Base-by-base conservation (phyloP, 441 rosid genomes). In the Erodium chrysanthum region DNA sequence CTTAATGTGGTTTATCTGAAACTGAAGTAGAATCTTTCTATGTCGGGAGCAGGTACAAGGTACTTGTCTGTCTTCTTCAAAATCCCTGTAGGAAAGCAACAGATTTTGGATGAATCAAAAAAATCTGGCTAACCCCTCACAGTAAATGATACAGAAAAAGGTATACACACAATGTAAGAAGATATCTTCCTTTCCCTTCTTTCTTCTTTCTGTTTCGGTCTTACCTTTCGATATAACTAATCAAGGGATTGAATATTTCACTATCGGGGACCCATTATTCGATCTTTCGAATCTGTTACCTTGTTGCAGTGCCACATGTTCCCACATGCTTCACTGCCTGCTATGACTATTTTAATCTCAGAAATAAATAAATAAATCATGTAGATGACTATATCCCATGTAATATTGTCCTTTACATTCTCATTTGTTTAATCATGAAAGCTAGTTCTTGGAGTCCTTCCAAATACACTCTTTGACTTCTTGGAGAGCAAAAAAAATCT, bases 1-100 rank as follows among this genome's bases (percentile, higher is more conserved):
- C 68, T 78, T 46, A 85, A 87, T 78, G 82, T 88, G 75, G 98
- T 90, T 78, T 88, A 76, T 59, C 11, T 2, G 96, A 92, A 79
- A 83, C 98, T 31, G 88, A 85, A 77, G 96, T 90, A 1, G 90
- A 90, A 1, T 56, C 44, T 7, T 46, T 40, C 6, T 4, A 22
- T 44, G 42, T 66, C 66, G 46, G 62, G 74, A 40, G 17, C 44
- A 33, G 66, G 64, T 37, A 40, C 31, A 61, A 5, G 27, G 74
- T 42, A 42, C 37, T 68, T 44, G n/a, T 11, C 50, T 44, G 50
- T 44, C 50, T 62, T 11, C 33, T 8, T 11, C 20, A 8, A 18
- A n/a, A 29, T 46, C 20, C 27, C 0, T 63, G 42, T 25, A 17
- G 15, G 21, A 50, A 66, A 31, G 70, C 66, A 60, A 71, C 63